Evolutionary conservation across 345 rosid species (phyloP), one percentile per base, ranked within the genome.

Genomic region (Euphorbia peplus): DNA sequence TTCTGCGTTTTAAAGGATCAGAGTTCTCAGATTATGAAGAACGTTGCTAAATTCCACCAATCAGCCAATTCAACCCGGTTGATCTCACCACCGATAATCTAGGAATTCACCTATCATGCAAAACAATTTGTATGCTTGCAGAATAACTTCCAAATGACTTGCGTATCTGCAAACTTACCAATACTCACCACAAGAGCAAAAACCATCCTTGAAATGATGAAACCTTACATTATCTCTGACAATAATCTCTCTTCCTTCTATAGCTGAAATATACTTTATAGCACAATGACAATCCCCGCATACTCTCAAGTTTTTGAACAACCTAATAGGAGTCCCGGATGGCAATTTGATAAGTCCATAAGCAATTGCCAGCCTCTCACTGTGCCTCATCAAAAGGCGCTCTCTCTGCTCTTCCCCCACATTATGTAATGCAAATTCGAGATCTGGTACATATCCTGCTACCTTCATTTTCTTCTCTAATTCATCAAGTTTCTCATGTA

Each of bases 151-250:
- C n/a, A n/a, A n/a, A n/a, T 14, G 8, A 42, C 16, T 51, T 28
- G 26, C 37, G 16, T 37, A 70, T 32, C 32, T 25, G 24, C 21
- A 13, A 13, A 53, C 22, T 41, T 79, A 88, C 96, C 92, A 90
- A 70, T 89, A 90, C 75, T 88, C 98, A 21, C 87, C 88, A 72
- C 98, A 90, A 66, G 98, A 91, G 75, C 98, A 86, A 68, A 73
- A 26, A 55, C 97, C 96, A 76, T 89, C 85, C 67, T 76, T 81
- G 55, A 93, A 93, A 78, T 84, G 97, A 70, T 93, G 97, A 79
- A 89, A 89, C 69, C 97, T 84, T 18, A 86, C 74, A 18, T 90
- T 86, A 63, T 90, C 96, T 81, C 96, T 89, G 14, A 91, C 81
- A 35, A 88, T 73, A 15, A 91, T 85, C 78, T 87, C 91, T 57